Evolutionary conservation across 2,329 filamentous ascomycete genomes (phyloP), one percentile per base, ranked within the genome.

Genomic region (Ophiocordyceps camponoti-floridani): DNA sequence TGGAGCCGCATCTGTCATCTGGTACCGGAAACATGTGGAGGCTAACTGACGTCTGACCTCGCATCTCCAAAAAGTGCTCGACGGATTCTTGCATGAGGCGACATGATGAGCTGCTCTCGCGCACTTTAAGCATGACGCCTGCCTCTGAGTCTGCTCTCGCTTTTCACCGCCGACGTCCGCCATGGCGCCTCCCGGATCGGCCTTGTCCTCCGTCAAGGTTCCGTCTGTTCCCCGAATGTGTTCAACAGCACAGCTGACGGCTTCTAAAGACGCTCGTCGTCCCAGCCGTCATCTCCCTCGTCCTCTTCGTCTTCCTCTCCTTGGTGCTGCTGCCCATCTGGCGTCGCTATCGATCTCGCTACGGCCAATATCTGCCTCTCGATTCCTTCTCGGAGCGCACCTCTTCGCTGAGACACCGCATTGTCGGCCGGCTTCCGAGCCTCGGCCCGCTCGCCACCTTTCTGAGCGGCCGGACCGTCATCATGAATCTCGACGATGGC

Each of bases 291-390:
- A 78, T 86, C 55, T 82, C 82, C 41, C 69, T 86, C 42, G 61
- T 73, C 48, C 64, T 85, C 51, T 88, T 84, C 61, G 60, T 86
- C 52, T 46, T 77, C 47, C 62, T 79, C 46, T 79, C 75, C 46
- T 83, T 77, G 58, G 62, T 79, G 52, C 54, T 84, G 48, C 56
- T 84, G 26, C 83, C 83, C 2, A 56, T 82, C 47, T 83, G 82
- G 73, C 78, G 75, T 42, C 73, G 71, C 46, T 83, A 84, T 60
- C 77, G 75, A 50, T 72, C 71, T 52, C 76, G 81, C 48, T 86
- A 86, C 59, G 73, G 76, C 55, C 78, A 84, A 48, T 87, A 87
- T 56, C 73, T 86, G 2, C 82, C 82, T 1, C 62, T 86, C 50
- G 72, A 82, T 48, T 66, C 69, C 30, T 74, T 82, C 48, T 73